Evolutionary conservation across 2,329 filamentous ascomycete species (phyloP).

Genomic region (Colletotrichum filicis): DNA sequence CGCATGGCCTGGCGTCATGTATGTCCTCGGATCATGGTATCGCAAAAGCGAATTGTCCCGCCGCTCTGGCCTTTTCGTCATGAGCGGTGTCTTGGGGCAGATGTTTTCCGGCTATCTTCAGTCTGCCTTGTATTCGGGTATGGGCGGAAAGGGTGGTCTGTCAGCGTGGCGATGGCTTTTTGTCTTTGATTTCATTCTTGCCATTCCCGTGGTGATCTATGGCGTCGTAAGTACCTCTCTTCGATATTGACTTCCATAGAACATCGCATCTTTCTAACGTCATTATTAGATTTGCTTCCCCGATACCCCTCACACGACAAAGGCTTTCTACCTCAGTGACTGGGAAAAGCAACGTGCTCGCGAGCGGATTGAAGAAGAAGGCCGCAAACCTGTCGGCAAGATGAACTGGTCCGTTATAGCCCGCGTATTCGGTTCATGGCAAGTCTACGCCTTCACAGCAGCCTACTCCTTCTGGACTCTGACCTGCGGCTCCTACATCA

Average conservation of each 20-base stretch:
- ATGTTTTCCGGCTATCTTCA: conserved; percentile 51
- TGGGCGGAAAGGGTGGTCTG: conserved; percentile 47
- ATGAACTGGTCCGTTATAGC: conserved; percentile 49
- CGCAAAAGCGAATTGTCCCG: conserved; percentile 67
- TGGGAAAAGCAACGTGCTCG: conserved; percentile 73
- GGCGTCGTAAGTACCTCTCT: conserved; percentile 38
- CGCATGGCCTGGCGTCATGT: conserved; percentile 65
- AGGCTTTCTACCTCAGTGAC: conserved; percentile 54
- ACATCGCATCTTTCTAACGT: neutral
- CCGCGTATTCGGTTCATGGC: conserved; percentile 53
- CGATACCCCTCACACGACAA: conserved; percentile 55
- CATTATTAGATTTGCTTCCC: conserved; percentile 44
- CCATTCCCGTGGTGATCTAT: conserved; percentile 49
- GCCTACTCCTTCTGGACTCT: conserved; percentile 52
- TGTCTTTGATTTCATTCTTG: conserved; percentile 50
- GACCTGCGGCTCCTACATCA: conserved; percentile 50
- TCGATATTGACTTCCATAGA: neutral
- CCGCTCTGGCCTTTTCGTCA: conserved; percentile 67
- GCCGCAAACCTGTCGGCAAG: conserved; percentile 49
- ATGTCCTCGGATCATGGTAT: conserved; percentile 69
- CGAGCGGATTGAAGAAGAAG: conserved; percentile 73
- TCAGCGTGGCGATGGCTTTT: conserved; percentile 52
- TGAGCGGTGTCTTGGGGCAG: conserved; percentile 62
- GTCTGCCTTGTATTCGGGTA: conserved; percentile 44
- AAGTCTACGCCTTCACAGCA: conserved; percentile 54